Evolutionary conservation across 768 basidiomycete genomes (phyloP), one percentile per base, ranked within the genome.

Genomic region (Mycena galericulata): DNA sequence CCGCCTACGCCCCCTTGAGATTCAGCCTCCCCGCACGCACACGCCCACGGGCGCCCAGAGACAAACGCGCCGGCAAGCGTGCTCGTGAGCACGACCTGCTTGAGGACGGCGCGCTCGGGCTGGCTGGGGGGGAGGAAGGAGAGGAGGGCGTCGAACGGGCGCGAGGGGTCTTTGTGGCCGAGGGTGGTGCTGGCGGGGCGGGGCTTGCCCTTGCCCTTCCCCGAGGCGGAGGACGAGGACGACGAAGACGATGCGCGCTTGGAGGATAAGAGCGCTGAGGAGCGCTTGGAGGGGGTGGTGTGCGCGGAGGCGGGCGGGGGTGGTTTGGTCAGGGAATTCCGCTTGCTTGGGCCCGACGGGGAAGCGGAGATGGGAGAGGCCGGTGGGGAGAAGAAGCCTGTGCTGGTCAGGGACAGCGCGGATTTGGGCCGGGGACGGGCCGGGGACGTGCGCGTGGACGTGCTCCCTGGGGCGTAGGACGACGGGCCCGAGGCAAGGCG

Each of bases 41-140:
- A n/a, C n/a, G 18, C 64, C 15, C 22, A 45, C 6, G 41, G 18
- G 0, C 54, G 38, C 4, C 68, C 68, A 3, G 68, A 29, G 22
- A 71, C 53, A 53, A 68, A 71, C 2, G 36, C 62, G 12, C 43
- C 53, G 2, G 70, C 66, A 27, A 71, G 70, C 1, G 66, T 68
- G 46, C 50, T 84, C 60, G 85, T 85, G 6, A 86, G 71, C 6
- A 85, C 73, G 14, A 78, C 78, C 67, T 84, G 84, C 41, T 36
- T 85, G 6, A 86, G 71, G 6, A 85, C 73, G 12, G 78, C 78
- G 65, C 84, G 84, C 41, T 87, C 85, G 0, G 80, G 77, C 1
- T 82, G 62, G 20, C 64, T 63, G 5, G 76, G 38, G 0, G 84
- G 83, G n/a, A 87, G 75, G 69, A 84, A 85, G 51, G 83, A 84